Conservation (phyloP, 129 eudicot species). For the Solidago caesia region DNA sequence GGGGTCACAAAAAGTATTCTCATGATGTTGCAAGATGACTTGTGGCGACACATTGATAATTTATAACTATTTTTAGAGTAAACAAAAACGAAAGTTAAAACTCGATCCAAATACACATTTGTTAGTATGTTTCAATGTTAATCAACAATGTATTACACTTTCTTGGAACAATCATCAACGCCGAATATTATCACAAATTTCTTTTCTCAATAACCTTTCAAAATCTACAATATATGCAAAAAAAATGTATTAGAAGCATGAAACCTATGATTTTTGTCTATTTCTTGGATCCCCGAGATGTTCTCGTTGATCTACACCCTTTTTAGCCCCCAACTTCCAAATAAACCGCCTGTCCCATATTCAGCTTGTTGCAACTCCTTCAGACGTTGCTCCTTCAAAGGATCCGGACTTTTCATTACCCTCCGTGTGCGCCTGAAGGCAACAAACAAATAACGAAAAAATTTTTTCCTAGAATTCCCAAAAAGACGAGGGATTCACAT, state of each 20-base stretch:
- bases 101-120: neutral
- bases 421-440: slow-evolving; percentile 67
- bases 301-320: slow-evolving; percentile 28
- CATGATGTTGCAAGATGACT: neutral
- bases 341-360: slow-evolving; percentile 80
- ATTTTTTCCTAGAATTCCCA: neutral
- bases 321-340: slow-evolving; percentile 44
- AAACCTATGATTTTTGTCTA: slow-evolving; percentile 26
- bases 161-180: slow-evolving; percentile 15
- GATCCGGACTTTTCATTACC: no score
- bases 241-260: slow-evolving; percentile 19
- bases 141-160: neutral
- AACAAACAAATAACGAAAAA: slow-evolving; percentile 16
- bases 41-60: neutral
- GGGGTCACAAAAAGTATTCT: neutral
- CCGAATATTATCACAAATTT: slow-evolving; percentile 21
- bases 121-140: slow-evolving; percentile 18
- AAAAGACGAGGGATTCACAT: neutral
- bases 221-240: slow-evolving; percentile 33
- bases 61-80: neutral
- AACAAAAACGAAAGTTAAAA: neutral
- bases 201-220: slow-evolving; percentile 10
- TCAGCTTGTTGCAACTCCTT: slow-evolving; percentile 86
- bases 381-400: slow-evolving; percentile 90
- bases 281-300: slow-evolving; percentile 26